Evolutionary conservation across 1,139 yeast genomes (phyloP).

Genomic region (Blastobotrys aristatus): DNA sequence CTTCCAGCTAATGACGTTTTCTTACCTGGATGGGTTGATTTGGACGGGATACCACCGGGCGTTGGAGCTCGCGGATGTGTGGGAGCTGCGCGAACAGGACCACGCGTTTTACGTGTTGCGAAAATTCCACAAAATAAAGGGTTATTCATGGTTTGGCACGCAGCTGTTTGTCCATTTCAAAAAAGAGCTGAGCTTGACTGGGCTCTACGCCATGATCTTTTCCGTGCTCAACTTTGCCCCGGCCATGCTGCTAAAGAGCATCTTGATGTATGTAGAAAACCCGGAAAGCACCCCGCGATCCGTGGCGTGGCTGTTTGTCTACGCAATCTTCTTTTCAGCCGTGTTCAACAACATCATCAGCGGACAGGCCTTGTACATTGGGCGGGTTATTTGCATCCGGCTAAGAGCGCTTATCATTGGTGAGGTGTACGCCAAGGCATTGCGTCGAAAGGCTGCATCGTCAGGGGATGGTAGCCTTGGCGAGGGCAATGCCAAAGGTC

Average conservation of each 20-base stretch:
- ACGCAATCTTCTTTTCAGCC: conserved; percentile 63
- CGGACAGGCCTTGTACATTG: conserved; percentile 84
- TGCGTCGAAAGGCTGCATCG: conserved; percentile 69
- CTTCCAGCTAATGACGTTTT: conserved; percentile 57
- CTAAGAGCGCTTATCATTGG: conserved; percentile 87
- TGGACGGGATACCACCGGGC: conserved; percentile 57
- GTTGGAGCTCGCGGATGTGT: conserved; percentile 59
- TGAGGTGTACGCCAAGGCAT: conserved; percentile 87
- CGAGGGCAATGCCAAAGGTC: conserved; percentile 26
- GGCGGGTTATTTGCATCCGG: conserved; percentile 88
- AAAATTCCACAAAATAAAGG: conserved; percentile 45
- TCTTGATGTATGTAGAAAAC: conserved; percentile 79
- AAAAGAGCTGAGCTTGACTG: conserved; percentile 59
- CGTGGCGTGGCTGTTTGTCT: conserved; percentile 85
- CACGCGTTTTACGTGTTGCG: conserved; percentile 67
- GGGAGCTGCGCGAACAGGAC: conserved; percentile 83
- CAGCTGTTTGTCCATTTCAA: conserved; percentile 60
- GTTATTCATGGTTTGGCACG: conserved; percentile 43
- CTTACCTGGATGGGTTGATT: conserved; percentile 72
- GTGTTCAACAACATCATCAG: conserved; percentile 57
- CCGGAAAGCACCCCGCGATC: conserved; percentile 56
- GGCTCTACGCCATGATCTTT: conserved; percentile 63
- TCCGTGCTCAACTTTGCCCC: conserved; percentile 71
- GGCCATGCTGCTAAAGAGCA: conserved; percentile 65
- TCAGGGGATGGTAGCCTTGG: conserved; percentile 31